These are phyloP conservation scores for Sphagnum magellanicum DNA, from an alignment of 228 moss, liverwort and hornwort genomes.

Conservation along the genomic window DNA sequence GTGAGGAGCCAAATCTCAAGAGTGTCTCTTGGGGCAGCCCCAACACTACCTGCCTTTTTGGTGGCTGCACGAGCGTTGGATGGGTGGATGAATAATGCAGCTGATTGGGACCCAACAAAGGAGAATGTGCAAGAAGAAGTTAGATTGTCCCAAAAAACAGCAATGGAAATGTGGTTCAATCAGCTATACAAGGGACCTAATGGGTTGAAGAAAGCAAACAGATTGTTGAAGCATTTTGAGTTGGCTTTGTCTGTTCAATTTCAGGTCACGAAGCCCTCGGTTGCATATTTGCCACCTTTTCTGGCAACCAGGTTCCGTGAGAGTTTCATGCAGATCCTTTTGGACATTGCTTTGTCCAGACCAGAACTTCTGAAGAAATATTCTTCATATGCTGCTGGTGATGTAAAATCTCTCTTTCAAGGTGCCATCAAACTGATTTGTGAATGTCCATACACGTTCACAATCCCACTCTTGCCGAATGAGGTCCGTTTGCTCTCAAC, in stretches of 20 bases:
- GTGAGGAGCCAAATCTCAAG: slow-evolving; percentile 16
- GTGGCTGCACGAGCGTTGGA: slow-evolving; percentile 11
- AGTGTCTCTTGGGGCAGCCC: slow-evolving; percentile 28
- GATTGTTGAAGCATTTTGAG: slow-evolving; percentile 34
- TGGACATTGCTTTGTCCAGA: slow-evolving; percentile 16
- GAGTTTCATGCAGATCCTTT: slow-evolving; percentile 16
- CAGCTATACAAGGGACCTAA: slow-evolving; percentile 8
- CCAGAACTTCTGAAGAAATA: not conserved
- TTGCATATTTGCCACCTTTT: slow-evolving; percentile 16
- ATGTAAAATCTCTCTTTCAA: slow-evolving; percentile 15
- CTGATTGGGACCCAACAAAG: slow-evolving; percentile 16
- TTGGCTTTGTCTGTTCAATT: slow-evolving; percentile 23
- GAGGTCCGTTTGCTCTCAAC: slow-evolving; percentile 26
- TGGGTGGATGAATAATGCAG: slow-evolving; percentile 23
- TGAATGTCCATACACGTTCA: slow-evolving; percentile 32
- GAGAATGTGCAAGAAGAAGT: slow-evolving; percentile 27
- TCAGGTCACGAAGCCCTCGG: slow-evolving; percentile 4
- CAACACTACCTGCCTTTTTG: slow-evolving; percentile 32
- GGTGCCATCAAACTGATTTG: slow-evolving; percentile 11
- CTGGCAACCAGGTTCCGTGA: slow-evolving; percentile 18
- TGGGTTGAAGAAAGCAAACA: slow-evolving; percentile 1
- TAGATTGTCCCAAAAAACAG: slow-evolving; percentile 23
- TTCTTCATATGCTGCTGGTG: not conserved
- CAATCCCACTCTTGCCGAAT: slow-evolving; percentile 17
- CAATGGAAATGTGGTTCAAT: slow-evolving; percentile 26